phyloP scores from a whole-genome alignment of 139 green algal species.

The Microglena sp. region DNA sequence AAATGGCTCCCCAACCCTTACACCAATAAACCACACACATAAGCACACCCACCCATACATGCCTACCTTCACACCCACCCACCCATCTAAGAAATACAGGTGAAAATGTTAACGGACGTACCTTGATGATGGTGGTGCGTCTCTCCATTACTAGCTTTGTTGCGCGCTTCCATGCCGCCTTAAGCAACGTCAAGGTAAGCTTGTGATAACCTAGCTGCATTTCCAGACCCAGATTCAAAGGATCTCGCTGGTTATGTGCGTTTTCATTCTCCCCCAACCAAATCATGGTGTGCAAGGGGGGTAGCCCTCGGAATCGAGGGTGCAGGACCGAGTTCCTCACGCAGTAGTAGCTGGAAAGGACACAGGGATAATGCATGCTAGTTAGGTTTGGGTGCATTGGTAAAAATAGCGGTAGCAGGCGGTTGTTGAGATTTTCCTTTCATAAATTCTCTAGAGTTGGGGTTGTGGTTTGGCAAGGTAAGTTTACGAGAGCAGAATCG shows the following conservation, averaged over 20 bases:
- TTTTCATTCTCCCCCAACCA: conserved; percentile 21
- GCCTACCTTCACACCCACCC: too few relatives aligned
- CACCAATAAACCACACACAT: not conserved
- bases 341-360: conserved; percentile 30
- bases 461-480: too few relatives aligned
- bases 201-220: conserved; percentile 47
- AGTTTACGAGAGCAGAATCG: too few relatives aligned
- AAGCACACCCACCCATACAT: not conserved
- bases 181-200: conserved; percentile 45
- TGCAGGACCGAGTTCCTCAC: conserved; percentile 33
- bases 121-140: conserved; percentile 25
- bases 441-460: too few relatives aligned
- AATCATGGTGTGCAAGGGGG: conserved; percentile 37
- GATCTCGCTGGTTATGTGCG: conserved; percentile 4
- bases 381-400: not conserved
- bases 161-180: conserved; percentile 35
- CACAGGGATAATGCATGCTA: not conserved
- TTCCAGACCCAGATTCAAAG: conserved; percentile 24
- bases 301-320: conserved; percentile 29
- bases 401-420: too few relatives aligned
- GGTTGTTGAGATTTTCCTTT: too few relatives aligned
- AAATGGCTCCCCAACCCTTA: too few relatives aligned
- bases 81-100: not conserved
- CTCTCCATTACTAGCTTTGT: conserved; percentile 27
- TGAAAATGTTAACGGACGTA: conserved; percentile 6